These are phyloP conservation scores for Lathyrus oleraceus DNA, from an alignment of 306 rosid species.

Conservation along the genomic window DNA sequence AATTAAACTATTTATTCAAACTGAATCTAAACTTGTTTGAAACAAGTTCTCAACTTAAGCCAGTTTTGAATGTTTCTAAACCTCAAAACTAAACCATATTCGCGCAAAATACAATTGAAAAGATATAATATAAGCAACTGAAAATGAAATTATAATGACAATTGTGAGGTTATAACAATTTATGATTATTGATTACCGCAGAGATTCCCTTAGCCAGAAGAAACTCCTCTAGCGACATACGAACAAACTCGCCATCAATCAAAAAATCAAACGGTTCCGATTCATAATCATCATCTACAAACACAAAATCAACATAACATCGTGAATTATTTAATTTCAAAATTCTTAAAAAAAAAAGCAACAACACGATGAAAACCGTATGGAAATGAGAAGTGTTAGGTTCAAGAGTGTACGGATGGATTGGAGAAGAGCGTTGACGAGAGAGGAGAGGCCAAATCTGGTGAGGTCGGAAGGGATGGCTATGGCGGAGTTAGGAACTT, in stretches of 20 bases:
- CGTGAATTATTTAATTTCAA: not conserved
- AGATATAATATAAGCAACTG: not conserved
- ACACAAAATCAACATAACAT: constrained; percentile 3
- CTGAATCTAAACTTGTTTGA: not conserved
- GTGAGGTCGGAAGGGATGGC: constrained; percentile 73
- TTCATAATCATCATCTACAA: constrained; percentile 60
- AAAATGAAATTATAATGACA: not conserved
- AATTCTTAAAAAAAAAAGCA: too few species aligned
- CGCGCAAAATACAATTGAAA: not conserved
- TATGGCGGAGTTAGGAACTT: constrained; percentile 54
- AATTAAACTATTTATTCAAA: not conserved
- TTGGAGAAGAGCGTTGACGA: constrained; percentile 72
- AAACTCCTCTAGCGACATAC: constrained; percentile 83
- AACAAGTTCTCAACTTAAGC: not conserved
- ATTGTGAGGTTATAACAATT: not conserved
- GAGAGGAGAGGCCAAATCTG: constrained; percentile 75
- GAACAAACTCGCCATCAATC: constrained; percentile 80
- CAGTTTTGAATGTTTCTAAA: not conserved
- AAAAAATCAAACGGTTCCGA: constrained; percentile 82
- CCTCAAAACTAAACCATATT: not conserved
- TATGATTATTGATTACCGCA: constrained; percentile 49
- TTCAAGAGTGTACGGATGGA: not conserved
- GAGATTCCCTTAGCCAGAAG: constrained; percentile 85
- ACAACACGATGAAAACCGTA: not conserved
- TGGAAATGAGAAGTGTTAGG: not conserved